These are phyloP conservation scores for Candida tallmaniae DNA, from an alignment of 805 yeast genomes.

Conservation along the genomic window DNA sequence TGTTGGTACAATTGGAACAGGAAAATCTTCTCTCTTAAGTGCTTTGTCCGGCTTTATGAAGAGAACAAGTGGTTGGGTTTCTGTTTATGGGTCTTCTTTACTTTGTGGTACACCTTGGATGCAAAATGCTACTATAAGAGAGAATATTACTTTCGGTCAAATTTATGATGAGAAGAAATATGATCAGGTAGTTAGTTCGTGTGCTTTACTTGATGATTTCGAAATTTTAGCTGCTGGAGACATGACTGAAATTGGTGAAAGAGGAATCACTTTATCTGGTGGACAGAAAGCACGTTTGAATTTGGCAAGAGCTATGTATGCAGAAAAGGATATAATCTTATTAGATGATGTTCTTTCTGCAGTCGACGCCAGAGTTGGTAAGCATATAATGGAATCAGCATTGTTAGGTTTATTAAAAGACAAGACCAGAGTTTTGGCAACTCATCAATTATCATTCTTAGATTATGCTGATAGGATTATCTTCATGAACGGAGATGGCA, in stretches of 20 bases:
- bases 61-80: slow-evolving; percentile 22
- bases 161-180: slow-evolving; percentile 19
- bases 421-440: slow-evolving; percentile 31
- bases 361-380: slow-evolving; percentile 37
- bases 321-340: slow-evolving; percentile 24
- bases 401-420: slow-evolving; percentile 19
- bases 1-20: slow-evolving; percentile 35
- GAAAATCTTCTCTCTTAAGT: slow-evolving; percentile 31
- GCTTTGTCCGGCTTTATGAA: slow-evolving; percentile 38
- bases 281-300: slow-evolving; percentile 35
- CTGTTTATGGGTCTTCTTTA: slow-evolving; percentile 22
- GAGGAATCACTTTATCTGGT: slow-evolving; percentile 35
- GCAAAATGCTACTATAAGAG: slow-evolving; percentile 28
- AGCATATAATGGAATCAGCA: slow-evolving; percentile 29
- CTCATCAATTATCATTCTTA: slow-evolving; percentile 31
- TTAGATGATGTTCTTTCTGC: slow-evolving; percentile 34
- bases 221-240: slow-evolving; percentile 29
- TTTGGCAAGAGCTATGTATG: slow-evolving; percentile 32
- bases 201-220: slow-evolving; percentile 26
- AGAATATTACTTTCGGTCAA: slow-evolving; percentile 28
- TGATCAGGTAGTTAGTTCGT: slow-evolving; percentile 20
- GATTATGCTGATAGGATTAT: slow-evolving; percentile 26
- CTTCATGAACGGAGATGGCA: slow-evolving; percentile 27
- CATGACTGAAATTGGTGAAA: slow-evolving; percentile 32
- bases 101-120: slow-evolving; percentile 33